Base-by-base conservation (phyloP, 768 basidiomycete species). In the Rhizopogon vesiculosus region DNA sequence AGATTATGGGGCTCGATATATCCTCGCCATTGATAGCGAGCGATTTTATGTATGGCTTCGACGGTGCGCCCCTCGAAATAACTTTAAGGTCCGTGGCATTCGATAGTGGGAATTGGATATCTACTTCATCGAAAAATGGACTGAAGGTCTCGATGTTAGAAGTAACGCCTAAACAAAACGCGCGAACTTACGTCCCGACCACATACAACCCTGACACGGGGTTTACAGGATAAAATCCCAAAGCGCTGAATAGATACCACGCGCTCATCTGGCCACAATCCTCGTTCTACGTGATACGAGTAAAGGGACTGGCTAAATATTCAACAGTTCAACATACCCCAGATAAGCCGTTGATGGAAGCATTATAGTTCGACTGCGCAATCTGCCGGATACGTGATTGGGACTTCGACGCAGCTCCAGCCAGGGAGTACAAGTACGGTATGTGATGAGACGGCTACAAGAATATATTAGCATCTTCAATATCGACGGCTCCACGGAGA, bases 261-360 rank as follows among this genome's bases (percentile, higher is more conserved):
- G 90, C 87, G 62, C 87, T 89, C 91, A 93, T 93, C 66, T 93
- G 91, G 1, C 91, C 90, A 59, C 90, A 92, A 64, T 93, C 91
- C 66, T 93, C 91, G 61, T 93, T 93, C 86, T 91, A 57, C 1
- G 16, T 12, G 16, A 53, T 38, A 22, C 8, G 7, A 33, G 15
- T 16, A 22, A 49, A 38, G 16, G 33, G 19, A 38, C 35, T 38
- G 19, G 1, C 19, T 10, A 33, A 49, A 49, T 16, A 15, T 38
- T 38, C 35, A 16, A 16, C 15, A 16, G 15, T 15, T 15, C 25
- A 13, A 69, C 79, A 19, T 63, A 89, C 89, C 15, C 90, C 90
- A 5, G 87, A 83, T 3, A 93, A 72, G 2, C 91, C 91, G 40
- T 75, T 80, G 0, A 84, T 76, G 0, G 86, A 83, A 45, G 81